Evolutionary conservation across 78 protist species (phyloP).

Genomic region (Bigelowiella natans): DNA sequence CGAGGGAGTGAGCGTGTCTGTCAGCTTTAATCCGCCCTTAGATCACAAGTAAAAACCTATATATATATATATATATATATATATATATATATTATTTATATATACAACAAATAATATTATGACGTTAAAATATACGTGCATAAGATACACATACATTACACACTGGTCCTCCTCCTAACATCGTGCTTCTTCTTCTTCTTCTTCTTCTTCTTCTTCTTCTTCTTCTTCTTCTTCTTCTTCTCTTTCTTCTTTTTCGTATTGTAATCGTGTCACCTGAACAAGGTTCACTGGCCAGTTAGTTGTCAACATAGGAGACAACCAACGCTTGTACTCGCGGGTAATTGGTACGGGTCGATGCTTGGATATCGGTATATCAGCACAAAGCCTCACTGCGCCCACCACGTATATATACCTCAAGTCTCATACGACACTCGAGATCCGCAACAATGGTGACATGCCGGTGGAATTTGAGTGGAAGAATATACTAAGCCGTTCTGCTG

Average conservation of each 20-base stretch:
- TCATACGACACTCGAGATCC: background rate
- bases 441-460: background rate
- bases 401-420: background rate
- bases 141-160: background rate
- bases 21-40: conserved; percentile 29
- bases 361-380: too few species aligned
- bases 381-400: too few species aligned
- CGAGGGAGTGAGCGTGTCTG: conserved; percentile 3
- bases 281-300: too few species aligned
- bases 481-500: background rate
- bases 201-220: too few species aligned
- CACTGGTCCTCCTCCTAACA: too few species aligned
- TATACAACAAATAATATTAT: background rate
- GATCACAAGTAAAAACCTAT: background rate
- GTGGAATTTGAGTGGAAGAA: background rate
- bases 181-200: too few species aligned
- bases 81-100: background rate
- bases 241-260: too few species aligned
- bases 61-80: background rate
- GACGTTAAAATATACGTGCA: background rate
- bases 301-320: too few species aligned
- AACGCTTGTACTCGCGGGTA: too few species aligned
- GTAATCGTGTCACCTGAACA: too few species aligned
- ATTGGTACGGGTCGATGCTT: too few species aligned
- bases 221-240: too few species aligned